These are phyloP conservation scores for Microascus cirrosus DNA, from an alignment of 2,329 filamentous ascomycete species.

Conservation along the genomic window DNA sequence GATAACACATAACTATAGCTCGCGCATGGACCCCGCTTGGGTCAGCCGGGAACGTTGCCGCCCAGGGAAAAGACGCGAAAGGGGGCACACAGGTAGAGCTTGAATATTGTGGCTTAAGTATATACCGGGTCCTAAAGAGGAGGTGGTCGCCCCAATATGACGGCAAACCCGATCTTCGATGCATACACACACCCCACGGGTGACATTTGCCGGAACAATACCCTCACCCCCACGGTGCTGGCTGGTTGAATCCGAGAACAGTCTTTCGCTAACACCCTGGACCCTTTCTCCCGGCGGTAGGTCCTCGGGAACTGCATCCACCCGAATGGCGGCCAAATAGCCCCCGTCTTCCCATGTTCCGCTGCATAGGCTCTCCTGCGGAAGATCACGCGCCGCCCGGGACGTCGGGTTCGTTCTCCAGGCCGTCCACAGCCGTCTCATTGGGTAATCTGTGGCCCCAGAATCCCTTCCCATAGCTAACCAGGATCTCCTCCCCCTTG, in stretches of 20 bases:
- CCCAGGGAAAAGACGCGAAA: not conserved
- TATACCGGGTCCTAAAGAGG: slow-evolving; percentile 4
- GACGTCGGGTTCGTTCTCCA: slow-evolving; percentile 1
- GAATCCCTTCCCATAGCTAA: slow-evolving; percentile 59
- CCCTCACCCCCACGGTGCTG: not conserved
- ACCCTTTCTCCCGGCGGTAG: not conserved
- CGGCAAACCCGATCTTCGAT: not conserved
- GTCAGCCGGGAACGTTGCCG: not conserved
- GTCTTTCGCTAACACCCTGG: not conserved
- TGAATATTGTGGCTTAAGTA: slow-evolving; percentile 4
- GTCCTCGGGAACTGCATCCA: not conserved
- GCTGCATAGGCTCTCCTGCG: not conserved
- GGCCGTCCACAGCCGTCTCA: slow-evolving; percentile 15
- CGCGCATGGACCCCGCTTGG: not conserved
- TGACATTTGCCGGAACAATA: not conserved
- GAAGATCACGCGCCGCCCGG: slow-evolving; percentile 1
- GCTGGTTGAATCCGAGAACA: not conserved
- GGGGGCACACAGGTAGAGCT: not conserved
- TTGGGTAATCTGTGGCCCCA: slow-evolving; percentile 25
- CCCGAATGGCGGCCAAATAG: not conserved
- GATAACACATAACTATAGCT: not conserved
- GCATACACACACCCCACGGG: not conserved
- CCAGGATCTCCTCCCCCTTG: slow-evolving; percentile 52
- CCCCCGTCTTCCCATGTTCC: not conserved
- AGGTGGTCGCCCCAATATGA: not conserved